Conservation (phyloP, 352 stramenopile genomes). For the Pythium biforme region DNA sequence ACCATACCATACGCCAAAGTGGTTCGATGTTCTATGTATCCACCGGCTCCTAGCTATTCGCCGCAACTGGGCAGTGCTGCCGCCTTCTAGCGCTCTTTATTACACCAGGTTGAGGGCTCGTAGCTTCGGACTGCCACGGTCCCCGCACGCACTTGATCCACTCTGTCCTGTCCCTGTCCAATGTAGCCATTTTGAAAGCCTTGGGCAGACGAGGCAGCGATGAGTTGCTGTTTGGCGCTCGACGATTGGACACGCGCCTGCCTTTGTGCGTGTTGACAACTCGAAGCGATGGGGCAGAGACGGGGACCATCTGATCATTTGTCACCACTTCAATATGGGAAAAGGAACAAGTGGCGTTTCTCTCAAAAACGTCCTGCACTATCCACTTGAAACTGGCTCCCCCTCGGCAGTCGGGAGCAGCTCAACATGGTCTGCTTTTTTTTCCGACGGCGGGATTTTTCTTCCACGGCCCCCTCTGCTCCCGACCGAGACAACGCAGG, state of each 20-base stretch:
- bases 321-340: not conserved
- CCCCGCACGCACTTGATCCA: too few species aligned
- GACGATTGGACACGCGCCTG: not conserved
- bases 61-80: too few species aligned
- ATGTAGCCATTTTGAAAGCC: not conserved
- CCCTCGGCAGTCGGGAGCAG: too few species aligned
- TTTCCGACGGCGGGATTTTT: not conserved
- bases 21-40: too few species aligned
- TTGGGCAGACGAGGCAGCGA: not conserved
- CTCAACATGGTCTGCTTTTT: not conserved
- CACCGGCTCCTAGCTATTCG: too few species aligned
- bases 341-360: not conserved
- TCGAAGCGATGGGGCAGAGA: not conserved
- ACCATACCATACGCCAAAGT: too few species aligned
- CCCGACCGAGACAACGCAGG: too few species aligned
- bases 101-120: too few species aligned
- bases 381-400: slow-evolving; percentile 6
- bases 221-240: not conserved
- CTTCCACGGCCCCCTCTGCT: too few species aligned
- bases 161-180: not conserved
- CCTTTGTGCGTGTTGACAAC: not conserved
- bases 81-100: too few species aligned
- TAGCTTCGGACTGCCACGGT: too few species aligned
- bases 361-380: slow-evolving; percentile 1
- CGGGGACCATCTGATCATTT: not conserved